phyloP scores from a whole-genome alignment of 345 rosid genomes.

The Adansonia digitata region DNA sequence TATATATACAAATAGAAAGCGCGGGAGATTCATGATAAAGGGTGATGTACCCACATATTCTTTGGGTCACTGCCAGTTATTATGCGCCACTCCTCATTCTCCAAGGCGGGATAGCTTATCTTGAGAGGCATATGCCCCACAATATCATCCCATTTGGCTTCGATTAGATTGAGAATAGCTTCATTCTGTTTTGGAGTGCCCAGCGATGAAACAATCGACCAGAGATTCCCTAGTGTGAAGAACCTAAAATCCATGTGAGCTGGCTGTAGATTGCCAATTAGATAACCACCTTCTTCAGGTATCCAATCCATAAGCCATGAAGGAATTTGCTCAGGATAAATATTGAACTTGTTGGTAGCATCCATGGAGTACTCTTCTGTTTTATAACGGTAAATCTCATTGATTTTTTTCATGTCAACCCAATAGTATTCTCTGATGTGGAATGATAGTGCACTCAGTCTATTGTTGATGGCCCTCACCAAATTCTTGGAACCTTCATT shows the following conservation, averaged over 20 bases:
- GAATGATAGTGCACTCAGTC: slow-evolving; percentile 77
- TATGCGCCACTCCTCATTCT: slow-evolving; percentile 88
- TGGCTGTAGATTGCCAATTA: slow-evolving; percentile 75
- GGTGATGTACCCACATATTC: slow-evolving; percentile 56
- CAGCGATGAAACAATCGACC: slow-evolving; percentile 75
- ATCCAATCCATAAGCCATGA: slow-evolving; percentile 88
- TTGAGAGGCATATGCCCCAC: slow-evolving; percentile 81
- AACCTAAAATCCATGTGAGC: slow-evolving; percentile 87
- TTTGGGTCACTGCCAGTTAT: slow-evolving; percentile 96
- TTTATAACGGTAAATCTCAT: slow-evolving; percentile 83
- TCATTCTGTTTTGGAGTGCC: slow-evolving; percentile 76
- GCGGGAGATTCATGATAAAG: background rate
- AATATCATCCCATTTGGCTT: slow-evolving; percentile 82
- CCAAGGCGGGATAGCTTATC: slow-evolving; percentile 86
- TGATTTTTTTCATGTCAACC: slow-evolving; percentile 77
- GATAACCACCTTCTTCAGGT: slow-evolving; percentile 75
- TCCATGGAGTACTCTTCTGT: slow-evolving; percentile 84
- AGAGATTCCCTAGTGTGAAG: slow-evolving; percentile 78
- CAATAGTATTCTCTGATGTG: slow-evolving; percentile 85
- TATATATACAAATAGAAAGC: background rate
- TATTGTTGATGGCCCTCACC: slow-evolving; percentile 70
- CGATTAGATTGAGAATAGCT: slow-evolving; percentile 61
- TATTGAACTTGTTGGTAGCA: slow-evolving; percentile 82
- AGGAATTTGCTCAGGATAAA: slow-evolving; percentile 87
- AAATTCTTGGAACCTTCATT: slow-evolving; percentile 64